Conservation (phyloP, 345 rosid genomes). For the Salix udensis region DNA sequence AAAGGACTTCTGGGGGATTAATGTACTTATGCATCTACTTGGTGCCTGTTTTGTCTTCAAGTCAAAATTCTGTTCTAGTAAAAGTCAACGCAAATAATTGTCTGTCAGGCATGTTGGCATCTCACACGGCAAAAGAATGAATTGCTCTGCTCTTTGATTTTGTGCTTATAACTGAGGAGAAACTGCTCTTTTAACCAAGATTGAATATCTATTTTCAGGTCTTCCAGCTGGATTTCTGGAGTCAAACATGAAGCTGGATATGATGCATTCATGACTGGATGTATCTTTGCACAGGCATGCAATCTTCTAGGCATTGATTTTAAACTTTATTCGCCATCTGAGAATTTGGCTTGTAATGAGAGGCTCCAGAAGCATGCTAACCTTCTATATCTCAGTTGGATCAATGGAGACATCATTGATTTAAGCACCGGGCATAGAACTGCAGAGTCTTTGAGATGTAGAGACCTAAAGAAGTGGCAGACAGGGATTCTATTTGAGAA, state of each 20-base stretch:
- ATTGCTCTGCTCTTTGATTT: background rate
- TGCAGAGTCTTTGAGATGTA: constrained; percentile 32
- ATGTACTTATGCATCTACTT: background rate
- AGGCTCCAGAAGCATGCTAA: constrained; percentile 61
- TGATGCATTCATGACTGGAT: constrained; percentile 99
- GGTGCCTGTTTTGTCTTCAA: background rate
- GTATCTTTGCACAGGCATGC: constrained; percentile 84
- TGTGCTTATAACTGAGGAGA: background rate
- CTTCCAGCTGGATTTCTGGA: constrained; percentile 72
- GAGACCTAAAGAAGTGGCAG: constrained; percentile 15
- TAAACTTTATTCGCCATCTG: constrained; percentile 33
- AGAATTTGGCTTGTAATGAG: constrained; percentile 45
- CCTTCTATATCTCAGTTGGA: constrained; percentile 83
- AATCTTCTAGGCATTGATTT: constrained; percentile 71
- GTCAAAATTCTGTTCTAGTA: background rate
- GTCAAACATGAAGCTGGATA: constrained; percentile 96
- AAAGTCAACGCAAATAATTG: background rate
- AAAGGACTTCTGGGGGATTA: background rate
- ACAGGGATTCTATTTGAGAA: constrained; percentile 45
- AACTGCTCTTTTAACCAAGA: background rate
- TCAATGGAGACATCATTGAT: constrained; percentile 58
- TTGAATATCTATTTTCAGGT: constrained; percentile 45
- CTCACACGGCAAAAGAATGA: background rate
- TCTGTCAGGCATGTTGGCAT: background rate
- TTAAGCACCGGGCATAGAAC: constrained; percentile 48